These are phyloP conservation scores for Mediolabrus comicus DNA, from an alignment of 108 stramenopile species.

Conservation along the genomic window DNA sequence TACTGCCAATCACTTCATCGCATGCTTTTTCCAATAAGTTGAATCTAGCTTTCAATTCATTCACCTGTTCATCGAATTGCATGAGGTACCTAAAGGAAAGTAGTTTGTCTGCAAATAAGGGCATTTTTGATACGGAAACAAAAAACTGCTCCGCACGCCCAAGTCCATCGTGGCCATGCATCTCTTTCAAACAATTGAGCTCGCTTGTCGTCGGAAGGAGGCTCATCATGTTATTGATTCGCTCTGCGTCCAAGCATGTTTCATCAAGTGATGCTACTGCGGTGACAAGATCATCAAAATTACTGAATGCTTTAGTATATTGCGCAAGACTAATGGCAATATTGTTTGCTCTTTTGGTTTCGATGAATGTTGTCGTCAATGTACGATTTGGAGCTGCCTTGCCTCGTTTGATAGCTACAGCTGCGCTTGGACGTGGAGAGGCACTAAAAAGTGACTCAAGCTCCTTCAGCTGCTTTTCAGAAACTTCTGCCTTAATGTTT, in stretches of 20 bases:
- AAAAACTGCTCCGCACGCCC: constrained; percentile 47
- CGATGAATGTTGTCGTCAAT: constrained; percentile 17
- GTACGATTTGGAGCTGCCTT: neutral
- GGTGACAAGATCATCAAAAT: constrained; percentile 22
- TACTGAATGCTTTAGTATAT: constrained; percentile 25
- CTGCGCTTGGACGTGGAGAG: constrained; percentile 1
- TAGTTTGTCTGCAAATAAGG: constrained; percentile 25
- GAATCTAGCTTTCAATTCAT: constrained; percentile 10
- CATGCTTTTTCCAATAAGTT: constrained; percentile 33
- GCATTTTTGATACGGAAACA: constrained; percentile 26
- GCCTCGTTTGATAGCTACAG: neutral
- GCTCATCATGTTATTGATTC: constrained; percentile 28
- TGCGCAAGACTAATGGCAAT: constrained; percentile 48
- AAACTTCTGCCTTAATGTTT: constrained; percentile 17
- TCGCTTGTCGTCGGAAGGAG: constrained; percentile 40
- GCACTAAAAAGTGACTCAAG: constrained; percentile 37
- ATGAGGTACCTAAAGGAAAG: constrained; percentile 18
- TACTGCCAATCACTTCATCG: constrained; percentile 21
- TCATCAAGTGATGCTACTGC: constrained; percentile 43
- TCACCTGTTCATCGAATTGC: constrained; percentile 37
- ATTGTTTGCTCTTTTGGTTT: constrained; percentile 46
- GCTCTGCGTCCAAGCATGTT: constrained; percentile 19
- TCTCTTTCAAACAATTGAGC: constrained; percentile 5
- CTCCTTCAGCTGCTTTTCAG: constrained; percentile 24
- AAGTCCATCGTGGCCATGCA: constrained; percentile 23